These are phyloP conservation scores for Fusarium verticillioides DNA, from an alignment of 2,329 filamentous ascomycete genomes.

Conservation along the genomic window DNA sequence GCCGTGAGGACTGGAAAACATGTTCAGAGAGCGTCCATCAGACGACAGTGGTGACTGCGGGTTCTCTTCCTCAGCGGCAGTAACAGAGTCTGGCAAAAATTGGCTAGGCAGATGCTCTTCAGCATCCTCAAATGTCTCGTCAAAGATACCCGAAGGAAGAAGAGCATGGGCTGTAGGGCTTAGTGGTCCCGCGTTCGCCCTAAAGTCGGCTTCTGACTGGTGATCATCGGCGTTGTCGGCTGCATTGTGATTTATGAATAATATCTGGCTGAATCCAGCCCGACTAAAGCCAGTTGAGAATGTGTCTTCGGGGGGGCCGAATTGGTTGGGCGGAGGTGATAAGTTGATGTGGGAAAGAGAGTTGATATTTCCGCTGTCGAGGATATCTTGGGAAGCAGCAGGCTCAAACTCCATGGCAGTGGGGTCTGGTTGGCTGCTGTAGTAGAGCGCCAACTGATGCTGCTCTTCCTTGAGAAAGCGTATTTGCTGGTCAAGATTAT, in stretches of 20 bases:
- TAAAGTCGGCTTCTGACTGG: conserved; percentile 71
- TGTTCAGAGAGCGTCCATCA: conserved; percentile 61
- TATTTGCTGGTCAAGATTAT: conserved; percentile 59
- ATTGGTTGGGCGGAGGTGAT: conserved; percentile 53
- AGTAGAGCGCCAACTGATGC: conserved; percentile 58
- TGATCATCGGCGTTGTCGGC: conserved; percentile 52
- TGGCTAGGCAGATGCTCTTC: conserved; percentile 55
- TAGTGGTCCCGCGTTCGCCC: conserved; percentile 73
- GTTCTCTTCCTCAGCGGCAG: conserved; percentile 54
- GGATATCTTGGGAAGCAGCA: conserved; percentile 56
- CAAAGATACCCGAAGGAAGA: conserved; percentile 74
- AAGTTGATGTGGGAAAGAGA: conserved; percentile 56
- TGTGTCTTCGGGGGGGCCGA: conserved; percentile 54
- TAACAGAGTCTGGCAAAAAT: conserved; percentile 48
- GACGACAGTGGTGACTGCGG: conserved; percentile 72
- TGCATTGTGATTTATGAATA: conserved; percentile 61
- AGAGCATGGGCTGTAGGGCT: conserved; percentile 81
- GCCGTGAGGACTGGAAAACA: conserved; percentile 70
- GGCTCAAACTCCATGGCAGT: conserved; percentile 61
- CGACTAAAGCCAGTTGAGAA: conserved; percentile 66
- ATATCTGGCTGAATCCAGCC: conserved; percentile 62
- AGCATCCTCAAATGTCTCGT: conserved; percentile 69
- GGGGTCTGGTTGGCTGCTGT: conserved; percentile 58
- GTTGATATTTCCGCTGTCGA: conserved; percentile 61
- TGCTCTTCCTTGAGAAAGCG: conserved; percentile 59